Evolutionary conservation across 768 basidiomycete species (phyloP), one percentile per base, ranked within the genome.

Genomic region (Lactarius hatsudake): DNA sequence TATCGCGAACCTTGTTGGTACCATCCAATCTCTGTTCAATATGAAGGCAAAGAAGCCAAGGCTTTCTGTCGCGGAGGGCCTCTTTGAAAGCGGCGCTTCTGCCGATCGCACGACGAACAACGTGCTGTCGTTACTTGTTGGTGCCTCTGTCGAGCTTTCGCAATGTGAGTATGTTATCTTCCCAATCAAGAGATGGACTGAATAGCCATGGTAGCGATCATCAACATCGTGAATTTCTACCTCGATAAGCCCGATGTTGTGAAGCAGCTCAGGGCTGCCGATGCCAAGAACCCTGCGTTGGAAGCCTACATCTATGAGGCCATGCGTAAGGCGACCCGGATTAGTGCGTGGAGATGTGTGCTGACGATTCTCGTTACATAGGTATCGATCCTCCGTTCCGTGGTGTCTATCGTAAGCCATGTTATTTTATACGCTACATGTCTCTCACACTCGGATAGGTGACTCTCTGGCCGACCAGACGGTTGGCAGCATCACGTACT

Each of bases 351-450:
- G 58, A 54, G 51, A 10, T 57, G 32, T 32, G 32, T 62, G 56
- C 63, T 73, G 23, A 71, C 30, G 13, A 36, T 34, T 40, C 60
- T 23, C 45, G 15, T 23, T 18, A 2, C 61, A 9, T 61, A 92
- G 90, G 91, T 62, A 79, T 91, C 59, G 87, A 89, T 55, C 90
- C 91, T 12, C 83, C 87, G 5, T 87, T 93, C 79, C 82, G 81
- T 62, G 90, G 91, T 63, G 83, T 84, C 38, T 87, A 83, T 72
- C 88, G 88, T 86, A 73, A 70, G 84, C 77, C 34, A 20, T 67
- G 34, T 63, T 51, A 51, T 64, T 36, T 64, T 36, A 13, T 13
- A 59, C 13, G 42, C 56, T 23, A 57, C 12, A 30, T 1, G 28
- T n/a, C 10, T 10, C 64, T 20, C 20, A 53, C 42, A 32, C 56